Base-by-base conservation (phyloP, 225 moss, liverwort and hornwort species). In the Marchantia paleacea region DNA sequence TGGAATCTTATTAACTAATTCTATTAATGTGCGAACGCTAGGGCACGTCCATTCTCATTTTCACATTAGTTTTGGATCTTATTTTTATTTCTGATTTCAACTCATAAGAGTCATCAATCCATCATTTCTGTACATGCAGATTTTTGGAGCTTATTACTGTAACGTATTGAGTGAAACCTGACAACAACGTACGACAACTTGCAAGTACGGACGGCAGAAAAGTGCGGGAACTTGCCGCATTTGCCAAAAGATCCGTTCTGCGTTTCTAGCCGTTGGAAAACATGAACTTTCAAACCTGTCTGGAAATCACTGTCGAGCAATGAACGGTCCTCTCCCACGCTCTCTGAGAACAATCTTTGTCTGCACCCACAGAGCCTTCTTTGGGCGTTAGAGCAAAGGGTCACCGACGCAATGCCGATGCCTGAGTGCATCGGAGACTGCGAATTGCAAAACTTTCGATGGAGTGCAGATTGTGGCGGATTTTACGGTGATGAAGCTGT, bases 391-490 rank as follows among this genome's bases (percentile, higher is more conserved):
- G 69, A 47, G 13, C 0, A 14, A 7, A 31, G 5, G 39, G 47
- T 39, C 29, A 18, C 39, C 7, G 28, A 18, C 48, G 15, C 22
- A 18, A 72, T 72, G 51, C 31, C 72, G 70, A 71, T 50, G 49
- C 20, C 49, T 11, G 72, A 48, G 10, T 10, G 51, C n/a, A 12
- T 51, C 12, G 72, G 50, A 72, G 72, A 51, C 12, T 55, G 55
- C 74, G 74, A 75, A 13, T 30, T 75, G 74, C 74, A 75, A 24
- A 75, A 55, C 11, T 75, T 55, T 13, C 55, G 28, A 7, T 75
- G 55, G 74, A 55, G 25, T 55, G 74, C 54, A 28, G 74, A 75
- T 29, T 26, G 28, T 16, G 74, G 51, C 24, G 74, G 9, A 26
- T 10, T 29, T 74, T 0, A 74, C 54, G 52, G 14, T 14, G 52